Conservation (phyloP, 345 rosid species). For the Trapa bicornis region DNA sequence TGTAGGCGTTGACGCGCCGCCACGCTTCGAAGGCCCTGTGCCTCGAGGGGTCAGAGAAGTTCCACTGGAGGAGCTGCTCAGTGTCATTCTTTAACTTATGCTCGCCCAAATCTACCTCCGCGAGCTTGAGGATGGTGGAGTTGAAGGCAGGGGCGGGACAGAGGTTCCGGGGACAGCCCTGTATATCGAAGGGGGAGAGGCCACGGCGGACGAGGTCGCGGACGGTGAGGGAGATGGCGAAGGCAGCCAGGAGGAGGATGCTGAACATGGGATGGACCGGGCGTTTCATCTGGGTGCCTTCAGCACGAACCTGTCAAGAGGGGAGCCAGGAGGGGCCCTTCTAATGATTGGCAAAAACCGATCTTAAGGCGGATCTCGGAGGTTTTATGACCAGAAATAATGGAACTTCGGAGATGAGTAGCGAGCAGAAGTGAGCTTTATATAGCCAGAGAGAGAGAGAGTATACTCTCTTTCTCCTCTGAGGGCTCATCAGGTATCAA, state of each 20-base stretch:
- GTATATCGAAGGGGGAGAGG: constrained; percentile 21
- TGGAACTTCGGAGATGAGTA: background rate
- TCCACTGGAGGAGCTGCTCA: constrained; percentile 48
- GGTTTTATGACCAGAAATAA: background rate
- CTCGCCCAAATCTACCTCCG: constrained; percentile 55
- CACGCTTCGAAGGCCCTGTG: constrained; percentile 33
- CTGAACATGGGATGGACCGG: constrained; percentile 55
- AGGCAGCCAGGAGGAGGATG: constrained; percentile 36
- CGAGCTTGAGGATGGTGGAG: constrained; percentile 54
- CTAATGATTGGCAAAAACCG: background rate
- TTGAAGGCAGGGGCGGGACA: constrained; percentile 29
- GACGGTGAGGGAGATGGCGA: constrained; percentile 43
- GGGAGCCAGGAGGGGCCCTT: background rate
- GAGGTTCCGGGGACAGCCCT: constrained; percentile 5
- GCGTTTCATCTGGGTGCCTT: constrained; percentile 41
- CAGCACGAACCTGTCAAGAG: background rate
- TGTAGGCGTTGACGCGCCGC: constrained; percentile 25
- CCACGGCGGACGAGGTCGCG: constrained; percentile 34
- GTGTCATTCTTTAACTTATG: constrained; percentile 41
- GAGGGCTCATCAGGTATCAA: no score
- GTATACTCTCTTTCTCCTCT: no score
- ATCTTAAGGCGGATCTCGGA: background rate
- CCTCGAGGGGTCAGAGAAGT: constrained; percentile 31
- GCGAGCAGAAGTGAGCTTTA: no score
- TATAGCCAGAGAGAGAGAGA: background rate